These are phyloP conservation scores for Geranomyces variabilis DNA, from an alignment of 192 early-diverging fungal species.

Conservation along the genomic window DNA sequence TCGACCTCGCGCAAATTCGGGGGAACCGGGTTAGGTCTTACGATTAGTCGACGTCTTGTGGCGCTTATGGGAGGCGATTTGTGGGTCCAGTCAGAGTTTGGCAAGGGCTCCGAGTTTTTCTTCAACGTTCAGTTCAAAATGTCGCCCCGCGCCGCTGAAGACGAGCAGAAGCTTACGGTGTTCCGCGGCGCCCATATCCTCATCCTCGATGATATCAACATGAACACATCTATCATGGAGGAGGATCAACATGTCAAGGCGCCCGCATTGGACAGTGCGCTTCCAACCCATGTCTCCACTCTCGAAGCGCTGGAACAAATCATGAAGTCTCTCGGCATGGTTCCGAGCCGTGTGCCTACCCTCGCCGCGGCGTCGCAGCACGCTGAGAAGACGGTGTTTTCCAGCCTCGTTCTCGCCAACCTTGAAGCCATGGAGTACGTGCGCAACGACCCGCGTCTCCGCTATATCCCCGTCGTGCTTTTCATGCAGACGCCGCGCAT, in stretches of 20 bases:
- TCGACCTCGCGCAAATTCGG: conserved; percentile 68
- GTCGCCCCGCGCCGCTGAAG: conserved; percentile 16
- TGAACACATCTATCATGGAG: not conserved
- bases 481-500: conserved; percentile 56
- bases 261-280: not conserved
- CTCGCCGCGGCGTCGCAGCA: conserved; percentile 9
- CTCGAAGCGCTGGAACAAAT: conserved; percentile 12
- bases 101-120: conserved; percentile 31
- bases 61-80: conserved; percentile 61
- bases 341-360: conserved; percentile 14
- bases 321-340: conserved; percentile 7
- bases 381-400: conserved; percentile 25
- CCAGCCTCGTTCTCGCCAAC: conserved; percentile 31
- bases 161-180: conserved; percentile 33
- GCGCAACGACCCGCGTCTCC: conserved; percentile 43
- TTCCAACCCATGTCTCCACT: not conserved
- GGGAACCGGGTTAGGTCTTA: conserved; percentile 69
- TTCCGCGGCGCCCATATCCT: conserved; percentile 22
- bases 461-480: conserved; percentile 77
- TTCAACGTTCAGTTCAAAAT: conserved; percentile 34
- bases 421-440: conserved; percentile 24
- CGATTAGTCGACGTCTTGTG: conserved; percentile 64
- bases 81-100: conserved; percentile 25
- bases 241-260: not conserved
- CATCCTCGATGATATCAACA: conserved; percentile 21